Evolutionary conservation across 257 asterid genomes (phyloP).

Genomic region (Solanum sejunctum): DNA sequence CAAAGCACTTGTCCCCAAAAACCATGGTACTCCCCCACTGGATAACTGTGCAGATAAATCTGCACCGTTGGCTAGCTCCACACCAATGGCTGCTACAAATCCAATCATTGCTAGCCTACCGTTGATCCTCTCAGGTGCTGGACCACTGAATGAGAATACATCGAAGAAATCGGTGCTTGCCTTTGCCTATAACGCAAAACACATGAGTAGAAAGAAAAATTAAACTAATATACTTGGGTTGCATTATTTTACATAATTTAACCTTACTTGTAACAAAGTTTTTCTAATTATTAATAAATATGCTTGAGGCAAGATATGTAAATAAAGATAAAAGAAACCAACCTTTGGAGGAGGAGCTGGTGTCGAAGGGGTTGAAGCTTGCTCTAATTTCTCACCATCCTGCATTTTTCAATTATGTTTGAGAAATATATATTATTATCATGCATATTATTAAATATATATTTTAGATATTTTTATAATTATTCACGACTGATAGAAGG

Average conservation of each 20-base stretch:
- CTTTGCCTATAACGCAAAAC: not conserved
- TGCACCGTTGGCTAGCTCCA: conserved; percentile 48
- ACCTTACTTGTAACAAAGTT: too few relatives aligned
- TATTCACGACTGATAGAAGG: too few relatives aligned
- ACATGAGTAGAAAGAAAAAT: not conserved
- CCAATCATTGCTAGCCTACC: conserved; percentile 84
- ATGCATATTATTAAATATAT: too few relatives aligned
- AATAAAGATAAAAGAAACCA: not conserved
- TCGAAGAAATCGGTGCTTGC: conserved; percentile 31
- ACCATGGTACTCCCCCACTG: conserved; percentile 52
- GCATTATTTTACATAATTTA: too few relatives aligned
- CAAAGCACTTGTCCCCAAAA: conserved; percentile 33
- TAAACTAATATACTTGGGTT: not conserved
- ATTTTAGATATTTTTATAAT: too few relatives aligned
- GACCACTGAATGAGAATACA: conserved; percentile 61
- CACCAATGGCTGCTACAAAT: conserved; percentile 62
- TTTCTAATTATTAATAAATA: not conserved
- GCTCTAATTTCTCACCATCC: conserved; percentile 13
- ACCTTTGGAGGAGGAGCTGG: not conserved
- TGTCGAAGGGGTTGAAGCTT: not conserved
- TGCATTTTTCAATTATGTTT: not conserved
- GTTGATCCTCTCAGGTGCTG: conserved; percentile 76
- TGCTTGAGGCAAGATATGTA: not conserved
- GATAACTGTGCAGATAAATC: conserved; percentile 41
- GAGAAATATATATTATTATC: too few relatives aligned